These are phyloP conservation scores for Lasiodiplodia gonubiensis DNA, from an alignment of 2,329 filamentous ascomycete genomes.

Conservation along the genomic window DNA sequence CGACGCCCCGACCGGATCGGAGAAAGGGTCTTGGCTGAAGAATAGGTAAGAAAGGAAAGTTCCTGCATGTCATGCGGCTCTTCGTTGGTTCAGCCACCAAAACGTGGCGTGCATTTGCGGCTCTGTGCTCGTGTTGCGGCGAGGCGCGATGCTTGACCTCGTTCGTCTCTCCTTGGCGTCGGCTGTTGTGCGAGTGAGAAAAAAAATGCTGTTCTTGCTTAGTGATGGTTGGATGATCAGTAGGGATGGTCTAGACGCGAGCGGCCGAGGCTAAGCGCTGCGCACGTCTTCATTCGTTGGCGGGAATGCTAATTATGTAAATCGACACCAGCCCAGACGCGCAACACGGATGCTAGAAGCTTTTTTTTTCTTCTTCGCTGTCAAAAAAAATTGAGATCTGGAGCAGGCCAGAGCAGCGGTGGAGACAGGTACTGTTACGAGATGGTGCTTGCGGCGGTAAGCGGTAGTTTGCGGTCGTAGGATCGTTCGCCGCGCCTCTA, in stretches of 20 bases:
- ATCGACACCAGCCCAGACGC: neutral
- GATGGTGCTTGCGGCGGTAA: neutral
- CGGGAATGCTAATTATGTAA: constrained; percentile 5
- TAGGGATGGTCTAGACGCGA: neutral
- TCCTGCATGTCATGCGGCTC: constrained; percentile 23
- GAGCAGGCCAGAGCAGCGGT: neutral
- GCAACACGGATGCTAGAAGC: neutral
- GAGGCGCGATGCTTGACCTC: neutral
- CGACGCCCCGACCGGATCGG: neutral
- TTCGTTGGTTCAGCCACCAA: neutral
- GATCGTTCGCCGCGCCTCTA: neutral
- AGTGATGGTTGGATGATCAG: neutral
- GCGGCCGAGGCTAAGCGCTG: neutral
- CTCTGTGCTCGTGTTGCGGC: neutral
- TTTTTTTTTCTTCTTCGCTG: neutral
- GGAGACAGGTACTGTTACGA: neutral
- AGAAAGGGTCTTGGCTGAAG: neutral
- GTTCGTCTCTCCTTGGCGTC: neutral
- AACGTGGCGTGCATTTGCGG: neutral
- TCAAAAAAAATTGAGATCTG: neutral
- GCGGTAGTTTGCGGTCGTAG: neutral
- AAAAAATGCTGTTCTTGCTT: neutral
- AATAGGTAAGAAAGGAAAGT: neutral
- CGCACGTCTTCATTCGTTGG: neutral
- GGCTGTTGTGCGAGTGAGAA: neutral